Conservation (phyloP, 2,329 filamentous ascomycete species). For the Claviceps monticola region DNA sequence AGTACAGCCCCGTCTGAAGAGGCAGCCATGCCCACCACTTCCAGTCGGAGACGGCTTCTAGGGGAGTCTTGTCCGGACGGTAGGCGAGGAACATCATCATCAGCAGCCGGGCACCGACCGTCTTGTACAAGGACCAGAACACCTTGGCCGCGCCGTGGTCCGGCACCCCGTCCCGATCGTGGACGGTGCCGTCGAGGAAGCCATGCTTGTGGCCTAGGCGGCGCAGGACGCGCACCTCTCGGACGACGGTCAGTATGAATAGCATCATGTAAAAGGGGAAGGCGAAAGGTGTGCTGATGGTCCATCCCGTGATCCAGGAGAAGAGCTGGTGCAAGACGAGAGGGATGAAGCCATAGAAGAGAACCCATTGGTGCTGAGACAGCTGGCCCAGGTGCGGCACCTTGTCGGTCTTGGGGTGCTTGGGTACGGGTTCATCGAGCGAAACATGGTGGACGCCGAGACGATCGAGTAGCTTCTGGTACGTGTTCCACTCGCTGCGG, state of each 20-base stretch:
- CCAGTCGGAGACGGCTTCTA: slow-evolving; percentile 5
- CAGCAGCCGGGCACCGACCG: slow-evolving; percentile 18
- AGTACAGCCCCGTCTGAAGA: slow-evolving; percentile 17
- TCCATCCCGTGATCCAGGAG: slow-evolving; percentile 19
- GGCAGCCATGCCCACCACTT: slow-evolving; percentile 21
- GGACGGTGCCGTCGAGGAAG: slow-evolving; percentile 27
- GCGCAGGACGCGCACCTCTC: slow-evolving; percentile 23
- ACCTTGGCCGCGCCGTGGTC: slow-evolving; percentile 24
- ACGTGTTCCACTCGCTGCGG: slow-evolving; percentile 16
- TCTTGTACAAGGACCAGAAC: slow-evolving; percentile 19
- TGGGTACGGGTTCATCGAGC: slow-evolving; percentile 20
- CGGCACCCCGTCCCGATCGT: slow-evolving; percentile 19
- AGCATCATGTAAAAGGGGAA: slow-evolving; percentile 23
- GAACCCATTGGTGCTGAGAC: slow-evolving; percentile 24
- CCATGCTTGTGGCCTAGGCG: slow-evolving; percentile 24
- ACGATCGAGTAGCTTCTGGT: slow-evolving; percentile 19
- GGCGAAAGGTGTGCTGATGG: slow-evolving; percentile 15
- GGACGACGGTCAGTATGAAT: slow-evolving; percentile 27
- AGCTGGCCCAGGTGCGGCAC: slow-evolving; percentile 17
- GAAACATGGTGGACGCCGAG: slow-evolving; percentile 15
- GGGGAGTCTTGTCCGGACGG: slow-evolving; percentile 14
- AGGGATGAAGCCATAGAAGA: slow-evolving; percentile 15
- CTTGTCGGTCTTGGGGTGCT: slow-evolving; percentile 26
- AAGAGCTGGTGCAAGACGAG: slow-evolving; percentile 9
- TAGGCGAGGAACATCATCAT: slow-evolving; percentile 17